Base-by-base conservation (phyloP, 495 filamentous ascomycete genomes). In the Mytilinidion resinicola region DNA sequence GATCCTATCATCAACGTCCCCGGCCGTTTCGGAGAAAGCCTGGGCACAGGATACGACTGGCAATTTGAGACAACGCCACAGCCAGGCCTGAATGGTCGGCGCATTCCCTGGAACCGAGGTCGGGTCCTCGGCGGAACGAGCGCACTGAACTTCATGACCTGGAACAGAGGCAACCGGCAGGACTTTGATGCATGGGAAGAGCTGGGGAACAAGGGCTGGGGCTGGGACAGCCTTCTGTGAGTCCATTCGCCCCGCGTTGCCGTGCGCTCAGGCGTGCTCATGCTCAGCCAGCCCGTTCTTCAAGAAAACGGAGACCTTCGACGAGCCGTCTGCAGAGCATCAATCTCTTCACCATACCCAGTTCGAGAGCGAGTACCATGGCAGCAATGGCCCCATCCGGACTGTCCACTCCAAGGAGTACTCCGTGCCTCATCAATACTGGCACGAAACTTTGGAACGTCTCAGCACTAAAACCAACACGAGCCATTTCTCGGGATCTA, bases 81-180 rank as follows among this genome's bases (percentile, higher is more conserved):
- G 60, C 56, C 67, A 21, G 71, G 67, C 0, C 56, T 77, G 20
- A 63, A 60, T 54, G 74, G 71, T 25, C 65, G 69, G 30, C 66
- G 55, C 10, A 62, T 78, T 7, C 60, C 68, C 10, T 73, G 69
- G 43, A 57, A 58, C 10, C 63, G 74, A 21, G 77, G 77, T 5
- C 73, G 69, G 41, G 69, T 74, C 11, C 55, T 80, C 9, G 74
- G 77, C 1, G 75, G 77, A 6, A 74, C 67, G 10, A 76, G 72
- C 59, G 74, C 72, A 0, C 57, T 79, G 35, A 79, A 79, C 56
- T 76, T 73, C 61, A 81, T 83, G 72, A 79, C 74, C n/a, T 82
- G 78, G 77, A 77, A 78, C 58, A 73, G 79, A 9, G 81, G 77
- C 0, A 79, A 73, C 35, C 74, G 72, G 30, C 48, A 38, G 19